A percentile compares a stretch with the other conserved stretches of the same genome.
phyloP scores from a whole-genome alignment of 768 basidiomycete species.

The Serendipita sp. region DNA sequence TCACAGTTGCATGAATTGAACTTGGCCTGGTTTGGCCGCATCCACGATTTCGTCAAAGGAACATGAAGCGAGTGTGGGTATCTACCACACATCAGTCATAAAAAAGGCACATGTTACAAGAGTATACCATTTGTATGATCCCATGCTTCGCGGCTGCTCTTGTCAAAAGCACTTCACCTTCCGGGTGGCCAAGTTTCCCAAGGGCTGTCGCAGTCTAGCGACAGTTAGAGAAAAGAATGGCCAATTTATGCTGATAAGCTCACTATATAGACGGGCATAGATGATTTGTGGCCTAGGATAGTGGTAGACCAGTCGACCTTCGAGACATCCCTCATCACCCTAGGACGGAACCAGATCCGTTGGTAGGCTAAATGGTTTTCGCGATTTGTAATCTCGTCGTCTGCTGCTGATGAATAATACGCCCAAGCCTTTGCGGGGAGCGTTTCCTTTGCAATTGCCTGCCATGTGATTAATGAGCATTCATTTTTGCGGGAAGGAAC shows the following conservation, averaged over 20 bases:
- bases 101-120: not conserved
- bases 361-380: constrained; percentile 90
- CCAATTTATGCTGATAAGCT: constrained; percentile 13
- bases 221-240: not conserved
- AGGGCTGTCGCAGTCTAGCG: constrained; percentile 64
- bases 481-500: not conserved
- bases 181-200: constrained; percentile 89
- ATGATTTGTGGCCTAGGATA: constrained; percentile 60
- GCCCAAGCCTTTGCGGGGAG: constrained; percentile 88
- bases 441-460: constrained; percentile 70
- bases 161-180: constrained; percentile 85
- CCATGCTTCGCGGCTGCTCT: constrained; percentile 69
- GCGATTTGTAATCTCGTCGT: constrained; percentile 80
- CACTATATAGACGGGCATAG: constrained; percentile 72
- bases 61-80: constrained; percentile 88
- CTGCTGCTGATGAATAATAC: constrained; percentile 77
- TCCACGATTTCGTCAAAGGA: constrained; percentile 94
- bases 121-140: constrained; percentile 53
- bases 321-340: constrained; percentile 69
- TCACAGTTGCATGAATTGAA: constrained; percentile 74
- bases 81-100: constrained; percentile 30
- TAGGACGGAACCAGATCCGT: constrained; percentile 84
- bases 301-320: constrained; percentile 72
- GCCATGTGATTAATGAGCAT: constrained; percentile 5
- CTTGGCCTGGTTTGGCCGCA: constrained; percentile 60